Conservation (phyloP, 2,329 filamentous ascomycete species). For the Fusarium xylarioides region DNA sequence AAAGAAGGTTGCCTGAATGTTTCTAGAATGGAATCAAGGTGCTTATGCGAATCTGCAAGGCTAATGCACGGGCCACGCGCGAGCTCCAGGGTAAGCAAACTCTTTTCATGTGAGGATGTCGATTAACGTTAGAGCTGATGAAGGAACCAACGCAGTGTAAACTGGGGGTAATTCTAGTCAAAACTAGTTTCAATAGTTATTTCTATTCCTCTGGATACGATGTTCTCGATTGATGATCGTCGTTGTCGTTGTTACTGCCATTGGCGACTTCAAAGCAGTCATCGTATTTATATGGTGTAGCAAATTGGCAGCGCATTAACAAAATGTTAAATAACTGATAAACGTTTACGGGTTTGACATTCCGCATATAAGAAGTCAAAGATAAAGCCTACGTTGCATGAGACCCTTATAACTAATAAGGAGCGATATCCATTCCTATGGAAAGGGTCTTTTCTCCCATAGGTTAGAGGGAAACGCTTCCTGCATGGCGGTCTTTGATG, state of each 20-base stretch:
- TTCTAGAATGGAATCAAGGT: not conserved
- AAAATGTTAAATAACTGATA: too few species aligned
- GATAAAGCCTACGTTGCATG: not conserved
- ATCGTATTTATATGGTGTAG: fast-evolving
- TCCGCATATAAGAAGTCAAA: too few species aligned
- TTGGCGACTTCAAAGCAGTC: too few species aligned
- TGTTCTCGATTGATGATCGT: fast-evolving
- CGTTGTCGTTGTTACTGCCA: not conserved
- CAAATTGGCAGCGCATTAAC: fast-evolving
- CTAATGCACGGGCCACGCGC: not conserved
- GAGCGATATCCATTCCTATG: too few species aligned
- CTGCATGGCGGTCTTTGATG: not conserved
- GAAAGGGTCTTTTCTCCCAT: not conserved
- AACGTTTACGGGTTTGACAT: too few species aligned
- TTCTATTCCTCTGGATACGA: fast-evolving
- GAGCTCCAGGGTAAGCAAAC: conserved; percentile 12
- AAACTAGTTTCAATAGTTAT: not conserved
- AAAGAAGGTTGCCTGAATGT: not conserved
- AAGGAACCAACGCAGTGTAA: not conserved
- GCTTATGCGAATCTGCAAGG: conserved; percentile 28
- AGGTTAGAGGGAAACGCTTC: too few species aligned
- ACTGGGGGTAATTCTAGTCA: not conserved
- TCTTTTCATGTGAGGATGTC: not conserved
- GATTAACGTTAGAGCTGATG: not conserved
- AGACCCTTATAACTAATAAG: not conserved